These are phyloP conservation scores for Verticillium klebahnii DNA, from an alignment of 2,329 filamentous ascomycete genomes.

Conservation along the genomic window DNA sequence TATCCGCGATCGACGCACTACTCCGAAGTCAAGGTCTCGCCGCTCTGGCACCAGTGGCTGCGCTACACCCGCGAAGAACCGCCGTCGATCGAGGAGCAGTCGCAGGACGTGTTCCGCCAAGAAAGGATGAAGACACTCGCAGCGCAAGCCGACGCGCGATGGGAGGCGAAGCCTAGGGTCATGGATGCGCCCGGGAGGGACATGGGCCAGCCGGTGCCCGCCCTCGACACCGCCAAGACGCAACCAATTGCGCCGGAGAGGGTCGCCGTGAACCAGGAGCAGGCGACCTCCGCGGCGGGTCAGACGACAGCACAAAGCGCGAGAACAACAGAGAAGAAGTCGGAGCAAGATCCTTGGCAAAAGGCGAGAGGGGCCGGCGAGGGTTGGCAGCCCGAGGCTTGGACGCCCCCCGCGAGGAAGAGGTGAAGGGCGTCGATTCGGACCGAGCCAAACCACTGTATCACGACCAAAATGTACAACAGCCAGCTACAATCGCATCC, in stretches of 20 bases:
- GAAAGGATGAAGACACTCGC: conserved; percentile 51
- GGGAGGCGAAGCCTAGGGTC: conserved; percentile 54
- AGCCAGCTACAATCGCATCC: conserved; percentile 3
- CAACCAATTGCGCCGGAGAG: conserved; percentile 9
- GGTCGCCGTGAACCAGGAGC: conserved; percentile 4
- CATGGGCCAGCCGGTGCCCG: conserved; percentile 21
- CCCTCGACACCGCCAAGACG: conserved; percentile 15
- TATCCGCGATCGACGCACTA: conserved; percentile 51
- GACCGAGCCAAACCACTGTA: background rate
- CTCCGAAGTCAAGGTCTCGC: conserved; percentile 52
- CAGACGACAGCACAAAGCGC: conserved; percentile 1
- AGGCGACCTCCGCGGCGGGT: background rate
- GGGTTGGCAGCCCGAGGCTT: conserved; percentile 63
- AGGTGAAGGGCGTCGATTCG: conserved; percentile 11
- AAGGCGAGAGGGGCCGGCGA: conserved; percentile 52
- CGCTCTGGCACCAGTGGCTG: conserved; percentile 67
- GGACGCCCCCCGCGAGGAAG: conserved; percentile 45
- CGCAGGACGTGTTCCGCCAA: conserved; percentile 46
- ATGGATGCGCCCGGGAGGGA: conserved; percentile 31
- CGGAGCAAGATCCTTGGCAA: conserved; percentile 52
- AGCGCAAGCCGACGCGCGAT: conserved; percentile 57
- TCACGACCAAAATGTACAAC: conserved; percentile 6
- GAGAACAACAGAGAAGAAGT: conserved; percentile 6
- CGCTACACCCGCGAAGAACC: conserved; percentile 52
- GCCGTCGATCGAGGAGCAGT: conserved; percentile 54